Evolutionary conservation across 202 grass and related monocot genomes (phyloP).

Genomic region (Zoysia matrella): DNA sequence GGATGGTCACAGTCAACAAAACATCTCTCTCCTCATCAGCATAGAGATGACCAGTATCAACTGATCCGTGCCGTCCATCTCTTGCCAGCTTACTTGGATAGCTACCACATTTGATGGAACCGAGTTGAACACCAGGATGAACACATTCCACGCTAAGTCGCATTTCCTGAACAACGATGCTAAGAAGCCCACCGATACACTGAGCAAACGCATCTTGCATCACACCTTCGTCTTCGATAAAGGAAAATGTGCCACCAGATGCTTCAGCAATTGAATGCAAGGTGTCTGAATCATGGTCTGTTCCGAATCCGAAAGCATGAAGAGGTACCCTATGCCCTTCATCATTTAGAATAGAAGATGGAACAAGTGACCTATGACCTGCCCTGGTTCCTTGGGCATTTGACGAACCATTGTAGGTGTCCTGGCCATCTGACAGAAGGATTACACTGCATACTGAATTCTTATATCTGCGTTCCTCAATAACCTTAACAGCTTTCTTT

Average conservation of each 20-base stretch:
- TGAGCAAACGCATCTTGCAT: constrained; percentile 99
- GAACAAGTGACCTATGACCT: constrained; percentile 66
- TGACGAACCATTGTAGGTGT: constrained; percentile 71
- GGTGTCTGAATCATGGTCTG: constrained; percentile 72
- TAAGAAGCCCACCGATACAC: constrained; percentile 92
- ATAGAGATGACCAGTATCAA: constrained; percentile 78
- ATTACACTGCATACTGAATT: constrained; percentile 86
- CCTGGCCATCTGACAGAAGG: constrained; percentile 91
- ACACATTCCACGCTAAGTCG: constrained; percentile 59
- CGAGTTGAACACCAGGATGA: constrained; percentile 66
- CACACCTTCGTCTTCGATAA: constrained; percentile 88
- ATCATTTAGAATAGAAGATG: constrained; percentile 49
- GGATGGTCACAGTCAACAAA: constrained; percentile 62
- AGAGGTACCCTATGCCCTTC: constrained; percentile 55
- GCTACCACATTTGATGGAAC: constrained; percentile 74
- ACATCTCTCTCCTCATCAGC: constrained; percentile 96
- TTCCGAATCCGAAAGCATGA: constrained; percentile 88
- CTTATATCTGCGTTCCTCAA: constrained; percentile 67
- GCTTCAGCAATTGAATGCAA: constrained; percentile 82
- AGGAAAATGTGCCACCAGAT: constrained; percentile 94
- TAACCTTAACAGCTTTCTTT: constrained; percentile 79
- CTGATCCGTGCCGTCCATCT: constrained; percentile 66
- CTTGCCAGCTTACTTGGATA: constrained; percentile 66
- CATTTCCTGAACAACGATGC: constrained; percentile 72
- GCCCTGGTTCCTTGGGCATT: constrained; percentile 47